Evolutionary conservation across 495 filamentous ascomycete genomes (phyloP), one percentile per base, ranked within the genome.

Genomic region (Podospora didyma): DNA sequence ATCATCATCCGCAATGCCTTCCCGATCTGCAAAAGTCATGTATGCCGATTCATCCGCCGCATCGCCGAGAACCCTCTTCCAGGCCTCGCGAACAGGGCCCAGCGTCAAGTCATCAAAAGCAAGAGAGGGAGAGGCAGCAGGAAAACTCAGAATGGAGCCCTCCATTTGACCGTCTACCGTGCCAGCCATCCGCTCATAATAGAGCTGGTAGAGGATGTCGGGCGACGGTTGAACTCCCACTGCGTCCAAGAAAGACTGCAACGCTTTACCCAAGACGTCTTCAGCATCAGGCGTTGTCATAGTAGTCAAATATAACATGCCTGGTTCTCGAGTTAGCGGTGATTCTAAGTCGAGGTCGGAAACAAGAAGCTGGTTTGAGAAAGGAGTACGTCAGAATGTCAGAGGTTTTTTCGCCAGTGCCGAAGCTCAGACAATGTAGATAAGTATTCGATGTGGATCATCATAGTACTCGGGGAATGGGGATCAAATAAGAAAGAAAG

Each of bases 361-460:
- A 52, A 51, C 39, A 54, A 63, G 61, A 60, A 50, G 46, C 45
- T 54, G 59, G 58, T 65, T 63, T 57, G 56, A 64, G 64, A 53
- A 46, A 39, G 57, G 75, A 78, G 65, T 71, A 69, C 66, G 85
- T 96, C 92, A 96, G 92, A 79, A 84, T 89, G 86, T 90, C 85
- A 89, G 85, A 89, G 83, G 83, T 88, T 81, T 84, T 80, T 79
- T 89, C 89, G 84, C 91, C 90, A 93, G 85, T 75, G 73, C 69
- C 75, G 73, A 81, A 84, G 72, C 75, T 84, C 89, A 90, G 92
- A 86, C 89, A 96, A 96, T 96, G 92, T 97, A 97, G 92, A 94
- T 96, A 97, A 96, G 90, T 93, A 87, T 91, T 92, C 85, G 76
- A 75, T 79, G 78, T 75, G 87, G 84, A 91, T 96, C 92, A 92